Conservation (phyloP, 2,329 filamentous ascomycete species). For the Lachnum nothofagi region DNA sequence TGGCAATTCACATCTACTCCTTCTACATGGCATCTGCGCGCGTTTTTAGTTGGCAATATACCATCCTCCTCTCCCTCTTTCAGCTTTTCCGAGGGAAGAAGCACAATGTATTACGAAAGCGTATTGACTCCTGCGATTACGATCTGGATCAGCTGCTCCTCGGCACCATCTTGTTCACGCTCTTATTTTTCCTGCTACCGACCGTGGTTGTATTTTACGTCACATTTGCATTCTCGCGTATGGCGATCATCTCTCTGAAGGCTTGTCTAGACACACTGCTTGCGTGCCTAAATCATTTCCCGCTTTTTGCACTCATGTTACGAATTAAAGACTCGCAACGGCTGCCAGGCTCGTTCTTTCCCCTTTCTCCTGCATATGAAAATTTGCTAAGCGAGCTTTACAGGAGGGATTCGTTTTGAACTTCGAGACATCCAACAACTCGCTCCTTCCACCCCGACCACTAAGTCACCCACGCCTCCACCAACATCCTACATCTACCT, state of each 20-base stretch:
- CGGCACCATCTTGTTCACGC: constrained; percentile 91
- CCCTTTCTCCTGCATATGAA: background rate
- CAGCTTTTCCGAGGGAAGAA: constrained; percentile 98
- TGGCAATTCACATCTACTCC: constrained; percentile 94
- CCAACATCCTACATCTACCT: constrained; percentile 80
- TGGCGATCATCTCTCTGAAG: constrained; percentile 91
- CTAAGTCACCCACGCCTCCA: constrained; percentile 20
- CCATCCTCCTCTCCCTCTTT: constrained; percentile 94
- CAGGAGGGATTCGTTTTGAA: constrained; percentile 83
- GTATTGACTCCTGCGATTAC: constrained; percentile 98
- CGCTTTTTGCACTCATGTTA: constrained; percentile 93
- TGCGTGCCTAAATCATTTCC: constrained; percentile 95
- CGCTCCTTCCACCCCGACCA: constrained; percentile 35
- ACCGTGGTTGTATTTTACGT: constrained; percentile 96
- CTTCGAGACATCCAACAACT: constrained; percentile 66
- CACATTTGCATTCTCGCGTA: constrained; percentile 88
- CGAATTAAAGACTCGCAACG: constrained; percentile 86
- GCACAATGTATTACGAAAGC: constrained; percentile 90
- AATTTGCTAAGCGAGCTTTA: constrained; percentile 13
- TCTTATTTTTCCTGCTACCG: constrained; percentile 89
- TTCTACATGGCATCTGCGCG: constrained; percentile 96
- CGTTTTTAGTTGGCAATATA: constrained; percentile 98
- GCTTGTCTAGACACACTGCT: constrained; percentile 85
- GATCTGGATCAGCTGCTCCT: constrained; percentile 94
- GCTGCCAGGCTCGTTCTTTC: constrained; percentile 61